These are phyloP conservation scores for Capsicum pubescens DNA, from an alignment of 257 asterid species.

Conservation along the genomic window DNA sequence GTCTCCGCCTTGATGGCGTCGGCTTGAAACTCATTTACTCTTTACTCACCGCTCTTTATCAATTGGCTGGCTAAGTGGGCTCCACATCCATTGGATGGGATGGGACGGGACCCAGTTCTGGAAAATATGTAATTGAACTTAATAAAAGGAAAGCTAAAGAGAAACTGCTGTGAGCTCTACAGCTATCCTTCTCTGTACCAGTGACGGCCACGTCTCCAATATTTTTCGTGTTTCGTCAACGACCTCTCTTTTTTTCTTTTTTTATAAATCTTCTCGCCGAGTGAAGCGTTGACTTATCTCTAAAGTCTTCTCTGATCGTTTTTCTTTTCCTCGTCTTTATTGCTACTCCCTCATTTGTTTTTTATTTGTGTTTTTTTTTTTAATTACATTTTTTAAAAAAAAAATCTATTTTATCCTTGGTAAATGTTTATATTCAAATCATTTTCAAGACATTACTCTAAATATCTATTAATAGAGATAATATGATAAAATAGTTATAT, in stretches of 20 bases:
- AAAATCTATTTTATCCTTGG: too few relatives aligned
- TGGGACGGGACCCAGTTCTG: too few relatives aligned
- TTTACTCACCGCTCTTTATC: slow-evolving; percentile 5
- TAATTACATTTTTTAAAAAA: too few relatives aligned
- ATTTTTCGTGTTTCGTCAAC: background rate
- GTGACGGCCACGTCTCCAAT: slow-evolving; percentile 33
- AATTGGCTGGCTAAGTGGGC: background rate
- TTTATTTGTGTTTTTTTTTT: too few relatives aligned
- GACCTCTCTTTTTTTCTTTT: too few relatives aligned
- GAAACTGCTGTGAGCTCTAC: slow-evolving; percentile 26
- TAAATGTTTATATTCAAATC: too few relatives aligned
- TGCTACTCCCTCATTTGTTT: too few relatives aligned
- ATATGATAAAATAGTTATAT: too few relatives aligned
- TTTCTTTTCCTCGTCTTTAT: too few relatives aligned
- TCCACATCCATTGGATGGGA: background rate
- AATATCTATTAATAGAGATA: too few relatives aligned
- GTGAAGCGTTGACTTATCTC: background rate
- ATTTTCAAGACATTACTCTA: too few relatives aligned
- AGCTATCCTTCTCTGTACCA: background rate
- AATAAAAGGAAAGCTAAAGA: background rate
- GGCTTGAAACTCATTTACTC: slow-evolving; percentile 10
- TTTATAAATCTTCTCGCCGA: background rate
- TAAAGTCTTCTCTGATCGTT: background rate
- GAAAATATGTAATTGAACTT: background rate
- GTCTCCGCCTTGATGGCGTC: background rate